Evolutionary conservation across 2,329 filamentous ascomycete species (phyloP).

Genomic region (Nothophoma quercina): DNA sequence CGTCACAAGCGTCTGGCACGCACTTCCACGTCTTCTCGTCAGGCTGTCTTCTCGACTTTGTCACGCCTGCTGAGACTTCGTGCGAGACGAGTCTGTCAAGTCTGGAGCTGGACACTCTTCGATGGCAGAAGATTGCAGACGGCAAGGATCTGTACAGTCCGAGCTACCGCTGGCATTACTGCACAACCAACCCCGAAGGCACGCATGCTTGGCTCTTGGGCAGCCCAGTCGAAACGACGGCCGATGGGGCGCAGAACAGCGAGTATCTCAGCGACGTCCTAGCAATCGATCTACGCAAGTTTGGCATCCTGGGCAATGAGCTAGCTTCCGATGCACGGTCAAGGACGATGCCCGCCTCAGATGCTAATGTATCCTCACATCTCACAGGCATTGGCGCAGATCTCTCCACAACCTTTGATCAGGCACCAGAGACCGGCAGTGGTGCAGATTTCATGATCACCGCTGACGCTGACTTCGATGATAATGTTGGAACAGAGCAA

Average conservation of each 20-base stretch:
- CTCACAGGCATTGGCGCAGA: conserved; percentile 79
- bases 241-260: conserved; percentile 75
- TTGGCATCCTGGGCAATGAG: conserved; percentile 87
- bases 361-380: conserved; percentile 60
- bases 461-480: conserved; percentile 77
- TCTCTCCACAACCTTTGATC: conserved; percentile 85
- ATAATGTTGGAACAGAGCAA: conserved; percentile 66
- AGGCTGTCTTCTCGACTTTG: conserved; percentile 89
- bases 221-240: conserved; percentile 76
- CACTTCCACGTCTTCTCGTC: conserved; percentile 97
- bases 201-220: conserved; percentile 98
- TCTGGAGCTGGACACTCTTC: conserved; percentile 82
- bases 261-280: conserved; percentile 95
- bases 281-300: conserved; percentile 89
- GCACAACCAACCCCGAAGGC: conserved; percentile 91
- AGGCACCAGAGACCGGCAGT: conserved; percentile 81
- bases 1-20: conserved; percentile 86
- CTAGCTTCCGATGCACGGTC: conserved; percentile 56
- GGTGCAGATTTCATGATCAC: conserved; percentile 93
- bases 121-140: conserved; percentile 95
- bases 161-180: conserved; percentile 98
- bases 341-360: conserved; percentile 56
- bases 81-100: conserved; percentile 91
- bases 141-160: conserved; percentile 91
- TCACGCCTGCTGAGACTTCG: conserved; percentile 89